Base-by-base conservation (phyloP, 768 basidiomycete genomes). In the Filobasidium floriforme region DNA sequence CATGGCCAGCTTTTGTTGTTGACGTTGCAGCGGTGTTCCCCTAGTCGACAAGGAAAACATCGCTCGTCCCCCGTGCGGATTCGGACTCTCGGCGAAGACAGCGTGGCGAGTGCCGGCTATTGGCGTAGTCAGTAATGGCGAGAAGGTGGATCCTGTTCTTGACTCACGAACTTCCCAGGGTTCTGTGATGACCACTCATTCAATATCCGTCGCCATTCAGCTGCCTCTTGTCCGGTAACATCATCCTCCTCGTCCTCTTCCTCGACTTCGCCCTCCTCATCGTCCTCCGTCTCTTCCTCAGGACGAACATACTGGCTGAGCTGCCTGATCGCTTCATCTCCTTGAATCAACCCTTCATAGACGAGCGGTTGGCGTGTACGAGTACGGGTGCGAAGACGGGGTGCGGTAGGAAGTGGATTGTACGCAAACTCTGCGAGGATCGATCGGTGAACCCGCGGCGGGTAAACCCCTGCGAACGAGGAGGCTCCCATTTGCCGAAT, bases 291-390 rank as follows among this genome's bases (percentile, higher is more conserved):
- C 5, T 49, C 46, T 49, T 49, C 5, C 22, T 18, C 22, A 6
- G 12, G 46, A 49, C 18, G 32, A 3, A 51, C 19, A 12, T 19
- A 51, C 46, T 12, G 5, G 46, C 19, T 57, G 12, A 57, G 22
- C 19, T 24, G 54, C 29, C 54, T 57, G 24, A 57, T 26, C 12
- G 54, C 54, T 57, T 57, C 54, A 26, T 57, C 54, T 37, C 46
- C 46, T 24, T 6, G 46, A 51, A 51, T 51, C 6, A 19, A 57
- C 54, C 54, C 54, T 22, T n/a, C n/a, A n/a, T n/a, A n/a, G n/a
- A n/a, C 26, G 54, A 57, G 54, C 46, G 3, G 18, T 15, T 6
- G 4, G 22, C 22, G 15, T 15, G 46, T 49, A 18, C 22, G 46
- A 18, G 15, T 49, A 3, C 18, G 46, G 4, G 18, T 3, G 46